phyloP scores from a whole-genome alignment of 345 rosid species.

The Eutrema yunnanense region DNA sequence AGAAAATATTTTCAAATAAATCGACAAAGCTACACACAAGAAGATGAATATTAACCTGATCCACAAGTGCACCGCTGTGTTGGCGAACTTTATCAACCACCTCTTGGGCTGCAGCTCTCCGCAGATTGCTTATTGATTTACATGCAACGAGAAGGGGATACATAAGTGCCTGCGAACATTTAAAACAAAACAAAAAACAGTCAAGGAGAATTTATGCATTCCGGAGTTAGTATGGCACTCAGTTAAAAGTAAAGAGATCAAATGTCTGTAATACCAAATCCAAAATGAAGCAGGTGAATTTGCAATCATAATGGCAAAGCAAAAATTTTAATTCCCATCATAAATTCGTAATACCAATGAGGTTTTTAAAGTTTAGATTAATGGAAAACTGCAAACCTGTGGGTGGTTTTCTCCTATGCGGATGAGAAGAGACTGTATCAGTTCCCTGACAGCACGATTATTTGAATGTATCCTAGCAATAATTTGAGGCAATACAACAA shows the following conservation, averaged over 20 bases:
- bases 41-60: conserved; percentile 56
- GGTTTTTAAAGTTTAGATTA: background rate
- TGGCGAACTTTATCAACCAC: conserved; percentile 96
- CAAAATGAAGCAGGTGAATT: background rate
- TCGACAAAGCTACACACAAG: background rate
- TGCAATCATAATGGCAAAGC: conserved; percentile 2
- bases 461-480: conserved; percentile 99
- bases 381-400: conserved; percentile 54
- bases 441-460: conserved; percentile 85
- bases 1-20: background rate
- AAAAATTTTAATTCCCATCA: background rate
- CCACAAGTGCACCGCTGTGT: conserved; percentile 90
- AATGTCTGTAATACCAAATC: background rate
- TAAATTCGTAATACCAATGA: background rate
- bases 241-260: background rate
- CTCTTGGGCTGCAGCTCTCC: conserved; percentile 94
- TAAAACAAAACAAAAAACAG: background rate
- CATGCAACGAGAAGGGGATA: conserved; percentile 99
- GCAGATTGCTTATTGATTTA: conserved; percentile 91
- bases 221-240: background rate
- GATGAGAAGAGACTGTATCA: conserved; percentile 89
- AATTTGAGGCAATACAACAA: conserved; percentile 95
- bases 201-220: conserved; percentile 5
- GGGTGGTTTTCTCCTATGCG: conserved; percentile 96
- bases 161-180: conserved; percentile 81